A percentile compares a stretch with the other conserved stretches of the same genome.
Evolutionary conservation across 139 green algal genomes (phyloP).

Genomic region (Micractinium sp.): DNA sequence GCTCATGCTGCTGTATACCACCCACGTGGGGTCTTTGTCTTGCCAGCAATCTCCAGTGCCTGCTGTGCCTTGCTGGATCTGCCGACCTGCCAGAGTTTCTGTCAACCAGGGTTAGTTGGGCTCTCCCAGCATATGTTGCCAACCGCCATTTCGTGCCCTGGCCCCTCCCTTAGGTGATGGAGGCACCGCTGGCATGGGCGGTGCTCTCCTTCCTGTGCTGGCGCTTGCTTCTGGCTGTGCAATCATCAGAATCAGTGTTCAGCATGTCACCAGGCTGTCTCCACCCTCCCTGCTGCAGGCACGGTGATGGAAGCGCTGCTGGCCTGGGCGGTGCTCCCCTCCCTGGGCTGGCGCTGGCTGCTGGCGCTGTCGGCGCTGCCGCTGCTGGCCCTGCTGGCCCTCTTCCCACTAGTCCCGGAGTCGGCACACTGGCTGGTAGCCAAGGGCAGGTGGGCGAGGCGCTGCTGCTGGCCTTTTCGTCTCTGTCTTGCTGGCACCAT

Average conservation of each 20-base stretch:
- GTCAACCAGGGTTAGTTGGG: too few species aligned
- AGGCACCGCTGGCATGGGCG: too few species aligned
- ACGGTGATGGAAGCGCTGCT: conserved; percentile 70
- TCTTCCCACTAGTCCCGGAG: conserved; percentile 80
- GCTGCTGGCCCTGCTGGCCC: conserved; percentile 57
- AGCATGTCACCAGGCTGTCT: neutral
- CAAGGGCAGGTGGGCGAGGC: neutral
- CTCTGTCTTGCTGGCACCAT: too few species aligned
- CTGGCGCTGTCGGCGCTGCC: conserved; percentile 60
- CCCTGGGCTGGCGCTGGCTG: conserved; percentile 74
- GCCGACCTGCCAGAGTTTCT: too few species aligned
- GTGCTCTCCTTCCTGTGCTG: neutral
- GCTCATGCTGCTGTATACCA: conserved; percentile 40
- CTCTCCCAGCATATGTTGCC: too few species aligned
- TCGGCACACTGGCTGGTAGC: conserved; percentile 69
- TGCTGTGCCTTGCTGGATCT: too few species aligned
- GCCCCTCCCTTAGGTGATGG: too few species aligned
- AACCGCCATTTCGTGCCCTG: too few species aligned
- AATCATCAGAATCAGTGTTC: neutral
- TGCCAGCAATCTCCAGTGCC: too few species aligned
- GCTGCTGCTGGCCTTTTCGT: neutral
- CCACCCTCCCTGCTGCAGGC: conserved; percentile 44
- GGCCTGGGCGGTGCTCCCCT: conserved; percentile 76
- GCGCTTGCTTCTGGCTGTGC: neutral
- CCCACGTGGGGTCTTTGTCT: too few species aligned